These are phyloP conservation scores for Begonia fuchsioides DNA, from an alignment of 306 rosid genomes.

Conservation along the genomic window DNA sequence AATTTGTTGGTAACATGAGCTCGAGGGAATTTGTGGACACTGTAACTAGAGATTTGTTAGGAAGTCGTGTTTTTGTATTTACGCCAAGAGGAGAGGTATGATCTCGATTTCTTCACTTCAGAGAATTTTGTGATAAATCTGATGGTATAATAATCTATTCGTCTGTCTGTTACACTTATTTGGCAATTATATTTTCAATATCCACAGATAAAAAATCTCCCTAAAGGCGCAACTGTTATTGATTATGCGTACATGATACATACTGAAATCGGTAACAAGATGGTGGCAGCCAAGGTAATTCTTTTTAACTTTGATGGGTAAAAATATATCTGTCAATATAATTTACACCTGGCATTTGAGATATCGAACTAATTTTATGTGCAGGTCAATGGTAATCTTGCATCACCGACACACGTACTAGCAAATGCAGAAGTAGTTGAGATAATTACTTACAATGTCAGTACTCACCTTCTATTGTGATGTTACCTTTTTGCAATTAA, in stretches of 20 bases:
- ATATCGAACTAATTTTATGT: conserved; percentile 16
- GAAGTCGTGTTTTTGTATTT: conserved; percentile 95
- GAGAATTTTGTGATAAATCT: neutral
- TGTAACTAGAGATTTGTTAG: conserved; percentile 82
- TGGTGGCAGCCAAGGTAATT: conserved; percentile 95
- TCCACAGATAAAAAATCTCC: conserved; percentile 83
- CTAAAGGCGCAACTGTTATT: conserved; percentile 84
- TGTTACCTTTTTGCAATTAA: conserved; percentile 5
- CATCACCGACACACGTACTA: conserved; percentile 72
- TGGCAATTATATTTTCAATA: conserved; percentile 8
- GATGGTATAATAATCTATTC: neutral
- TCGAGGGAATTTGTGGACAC: conserved; percentile 98
- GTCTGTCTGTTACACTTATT: too few relatives aligned
- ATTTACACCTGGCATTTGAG: neutral
- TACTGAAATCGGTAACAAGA: conserved; percentile 96
- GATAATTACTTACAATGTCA: conserved; percentile 89
- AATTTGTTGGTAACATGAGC: conserved; percentile 99
- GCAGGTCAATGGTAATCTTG: conserved; percentile 95
- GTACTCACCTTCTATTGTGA: conserved; percentile 20
- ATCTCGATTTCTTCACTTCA: conserved; percentile 6
- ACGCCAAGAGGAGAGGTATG: conserved; percentile 97
- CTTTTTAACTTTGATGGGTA: conserved; percentile 5
- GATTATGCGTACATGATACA: conserved; percentile 99
- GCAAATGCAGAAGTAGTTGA: conserved; percentile 98
- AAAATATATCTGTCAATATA: neutral